Conservation (phyloP, 768 basidiomycete genomes). For the Leccinum rimulosum region DNA sequence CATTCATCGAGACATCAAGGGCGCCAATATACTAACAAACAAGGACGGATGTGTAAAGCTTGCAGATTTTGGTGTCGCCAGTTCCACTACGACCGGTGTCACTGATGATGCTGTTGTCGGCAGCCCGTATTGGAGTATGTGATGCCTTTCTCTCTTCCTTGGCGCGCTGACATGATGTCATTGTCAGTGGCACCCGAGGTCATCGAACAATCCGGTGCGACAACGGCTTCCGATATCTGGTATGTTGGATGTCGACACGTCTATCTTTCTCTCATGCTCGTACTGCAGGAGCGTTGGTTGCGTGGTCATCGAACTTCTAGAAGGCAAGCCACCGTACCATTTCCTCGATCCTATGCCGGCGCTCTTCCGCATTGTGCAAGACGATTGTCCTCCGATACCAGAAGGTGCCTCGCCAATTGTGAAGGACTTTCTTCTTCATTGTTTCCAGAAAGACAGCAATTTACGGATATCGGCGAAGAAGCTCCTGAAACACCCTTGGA, state of each 20-base stretch:
- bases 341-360: conserved; percentile 98
- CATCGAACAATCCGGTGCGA: conserved; percentile 96
- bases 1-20: conserved; percentile 98
- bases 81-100: conserved; percentile 68
- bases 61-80: conserved; percentile 98
- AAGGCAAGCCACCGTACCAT: conserved; percentile 93
- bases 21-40: conserved; percentile 97
- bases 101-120: conserved; percentile 93
- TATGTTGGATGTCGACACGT: conserved; percentile 26
- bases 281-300: conserved; percentile 78
- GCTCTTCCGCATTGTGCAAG: conserved; percentile 96
- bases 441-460: conserved; percentile 98
- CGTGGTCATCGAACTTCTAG: conserved; percentile 90
- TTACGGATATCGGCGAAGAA: conserved; percentile 93
- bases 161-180: conserved; percentile 4
- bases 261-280: neutral
- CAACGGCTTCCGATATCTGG: conserved; percentile 98
- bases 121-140: conserved; percentile 97
- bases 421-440: conserved; percentile 94
- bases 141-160: neutral
- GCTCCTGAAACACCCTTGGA: conserved; percentile 92
- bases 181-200: conserved; percentile 93
- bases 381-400: conserved; percentile 95
- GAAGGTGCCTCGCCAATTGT: conserved; percentile 94
- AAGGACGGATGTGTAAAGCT: conserved; percentile 98